Evolutionary conservation across 129 eudicot genomes (phyloP), one percentile per base, ranked within the genome.

Genomic region (Helichrysum umbraculigerum): DNA sequence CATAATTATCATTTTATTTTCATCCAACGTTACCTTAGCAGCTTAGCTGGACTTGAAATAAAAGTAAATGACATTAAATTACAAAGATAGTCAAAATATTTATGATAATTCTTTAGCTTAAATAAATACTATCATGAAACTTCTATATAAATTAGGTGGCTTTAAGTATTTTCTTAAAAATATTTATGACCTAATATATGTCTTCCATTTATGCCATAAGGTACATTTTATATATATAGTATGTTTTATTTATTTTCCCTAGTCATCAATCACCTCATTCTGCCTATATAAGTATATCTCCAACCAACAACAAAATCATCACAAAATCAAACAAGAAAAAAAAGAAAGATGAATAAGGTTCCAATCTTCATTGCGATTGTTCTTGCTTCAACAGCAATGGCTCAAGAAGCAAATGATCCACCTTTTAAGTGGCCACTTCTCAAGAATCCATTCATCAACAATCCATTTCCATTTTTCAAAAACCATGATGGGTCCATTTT

Each of bases 361-460:
- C 25, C 32, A 12, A 37, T 77, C 42, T 57, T 66, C 50, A 28
- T 77, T 12, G 21, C 66, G 7, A 33, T 71, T 21, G 16, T 71
- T 30, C 6, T 69, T 58, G 50, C 34, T 68, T 77, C 81, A 39
- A 68, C 61, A 35, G 19, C 81, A 74, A 51, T 33, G 20, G 75
- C 75, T 0, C 47, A 17, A 7, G 30, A 56, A 59, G 20, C 59
- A n/a, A 41, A 29, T 9, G 61, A 70, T 30, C 68, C 66, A 11
- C 69, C 19, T 10, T 68, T 68, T 10, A 34, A 69, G 33, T 77
- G 75, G 81, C 70, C 81, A 39, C 41, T 50, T 70, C 54, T 70
- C 60, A 12, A 57, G 1, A 61, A 61, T 61, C 54, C 76, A 15
- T 56, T 72, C 22, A 72, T 50, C 67, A 56, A 47, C 54, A 47